These are phyloP conservation scores for Colletotrichum plurivorum DNA, from an alignment of 2,329 filamentous ascomycete genomes.

Conservation along the genomic window DNA sequence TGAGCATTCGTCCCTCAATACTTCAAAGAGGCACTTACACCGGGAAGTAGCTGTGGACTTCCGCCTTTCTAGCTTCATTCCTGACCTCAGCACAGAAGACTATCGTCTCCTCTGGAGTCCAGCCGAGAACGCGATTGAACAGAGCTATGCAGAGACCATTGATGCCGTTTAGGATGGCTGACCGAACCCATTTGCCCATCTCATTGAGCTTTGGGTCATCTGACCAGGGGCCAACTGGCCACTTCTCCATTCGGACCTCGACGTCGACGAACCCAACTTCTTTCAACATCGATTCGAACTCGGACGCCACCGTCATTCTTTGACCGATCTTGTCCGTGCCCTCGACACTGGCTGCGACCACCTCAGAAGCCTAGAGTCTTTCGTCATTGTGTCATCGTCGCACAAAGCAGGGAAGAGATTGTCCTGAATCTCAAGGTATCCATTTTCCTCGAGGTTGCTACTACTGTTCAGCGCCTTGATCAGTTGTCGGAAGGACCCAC, in stretches of 20 bases:
- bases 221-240: conserved; percentile 51
- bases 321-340: conserved; percentile 48
- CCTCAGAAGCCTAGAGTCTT: conserved; percentile 46
- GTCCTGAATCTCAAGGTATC: conserved; percentile 52
- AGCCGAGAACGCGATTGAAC: conserved; percentile 51
- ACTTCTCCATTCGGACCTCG: conserved; percentile 44
- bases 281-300: conserved; percentile 43
- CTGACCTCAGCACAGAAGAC: conserved; percentile 47
- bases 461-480: conserved; percentile 47
- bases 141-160: conserved; percentile 49
- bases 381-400: conserved; percentile 49
- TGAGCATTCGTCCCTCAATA: not conserved
- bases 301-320: conserved; percentile 47
- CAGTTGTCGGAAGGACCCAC: not conserved
- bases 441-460: conserved; percentile 49
- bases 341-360: conserved; percentile 50
- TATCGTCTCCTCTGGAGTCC: conserved; percentile 47
- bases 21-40: not conserved
- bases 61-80: conserved; percentile 47
- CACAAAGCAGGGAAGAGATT: conserved; percentile 45
- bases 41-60: conserved; percentile 49
- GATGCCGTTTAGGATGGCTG: conserved; percentile 38
- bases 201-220: conserved; percentile 50
- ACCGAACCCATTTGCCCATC: conserved; percentile 47
- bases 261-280: conserved; percentile 48